Evolutionary conservation across 2,329 filamentous ascomycete species (phyloP), one percentile per base, ranked within the genome.

Genomic region (Fusarium domesticum): DNA sequence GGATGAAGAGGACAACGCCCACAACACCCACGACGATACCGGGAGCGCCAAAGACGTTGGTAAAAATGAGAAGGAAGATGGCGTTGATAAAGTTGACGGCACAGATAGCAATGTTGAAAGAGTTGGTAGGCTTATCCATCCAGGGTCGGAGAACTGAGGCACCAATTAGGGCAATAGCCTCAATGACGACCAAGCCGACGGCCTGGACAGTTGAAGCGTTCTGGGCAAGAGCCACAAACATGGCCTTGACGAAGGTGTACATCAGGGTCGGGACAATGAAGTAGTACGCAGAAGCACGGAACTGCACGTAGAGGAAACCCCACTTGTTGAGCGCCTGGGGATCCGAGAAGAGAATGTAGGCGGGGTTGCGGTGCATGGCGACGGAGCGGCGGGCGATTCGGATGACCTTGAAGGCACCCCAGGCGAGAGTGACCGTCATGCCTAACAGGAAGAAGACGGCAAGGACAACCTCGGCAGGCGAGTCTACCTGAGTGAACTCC

Each of bases 81-180:
- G 85, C 80, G 69, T 93, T 95, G 61, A 96, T 67, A 67, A 96
- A 95, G 75, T 96, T 96, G 69, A 96, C 77, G 35, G 82, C 85
- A 51, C 83, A 86, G 60, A 96, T 96, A 48, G 89, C 81, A 61
- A 97, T 96, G 72, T 96, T 96, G 78, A 96, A 95, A 37, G 85
- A 84, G 69, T 96, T 97, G 50, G 89, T 96, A 73, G 91, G 92
- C 81, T 96, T 96, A 76, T 96, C 92, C 92, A 97, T 97, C 86
- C 89, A 97, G 15, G 92, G 92, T 48, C 89, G 84, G 56, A 96
- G 72, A 42, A 95, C 84, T 48, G 83, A 86, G 43, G 89, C 83
- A 17, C 72, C 82, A 58, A 96, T 85, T 44, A 97, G 76, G 57
- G 87, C 84, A 40, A 70, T 80, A 2, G 85, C 85, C 68, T 97